A percentile compares a stretch with the other conserved stretches of the same genome.
These are phyloP conservation scores for Vitis labrusca DNA, from an alignment of 164 flowering plant genomes.

Conservation along the genomic window DNA sequence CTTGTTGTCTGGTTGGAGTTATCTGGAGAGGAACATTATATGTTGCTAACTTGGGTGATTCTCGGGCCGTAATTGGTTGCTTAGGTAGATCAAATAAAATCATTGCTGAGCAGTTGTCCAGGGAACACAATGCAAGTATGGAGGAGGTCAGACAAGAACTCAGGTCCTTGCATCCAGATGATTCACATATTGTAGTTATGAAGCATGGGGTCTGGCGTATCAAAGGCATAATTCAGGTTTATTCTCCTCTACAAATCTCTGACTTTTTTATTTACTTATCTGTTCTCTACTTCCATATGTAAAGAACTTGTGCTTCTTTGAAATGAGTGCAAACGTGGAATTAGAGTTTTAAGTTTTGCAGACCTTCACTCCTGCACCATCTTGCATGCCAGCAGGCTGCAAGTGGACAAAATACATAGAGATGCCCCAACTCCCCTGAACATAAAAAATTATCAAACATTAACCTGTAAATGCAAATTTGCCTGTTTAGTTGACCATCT, in stretches of 20 bases:
- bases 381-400: not conserved
- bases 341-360: no score
- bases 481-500: not conserved
- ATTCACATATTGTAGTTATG: conserved; percentile 56
- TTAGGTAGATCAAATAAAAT: conserved; percentile 44
- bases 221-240: conserved; percentile 87
- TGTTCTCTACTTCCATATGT: not conserved
- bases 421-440: not conserved
- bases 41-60: conserved; percentile 78
- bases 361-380: not conserved
- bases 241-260: not conserved
- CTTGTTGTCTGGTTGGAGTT: conserved; percentile 79
- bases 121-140: conserved; percentile 69
- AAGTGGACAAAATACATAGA: not conserved
- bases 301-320: no score
- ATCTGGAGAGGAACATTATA: conserved; percentile 61
- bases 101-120: conserved; percentile 64
- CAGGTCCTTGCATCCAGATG: conserved; percentile 64
- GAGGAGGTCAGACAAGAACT: conserved; percentile 79
- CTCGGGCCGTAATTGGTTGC: conserved; percentile 73
- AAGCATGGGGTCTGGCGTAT: conserved; percentile 79
- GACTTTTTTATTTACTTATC: not conserved
- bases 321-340: no score
- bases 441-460: not conserved
- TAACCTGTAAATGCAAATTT: not conserved